Percentiles rank a stretch among this genome's conserved stretches.
phyloP scores from a whole-genome alignment of 2,329 filamentous ascomycete genomes.

The Aspergillus awamori region DNA sequence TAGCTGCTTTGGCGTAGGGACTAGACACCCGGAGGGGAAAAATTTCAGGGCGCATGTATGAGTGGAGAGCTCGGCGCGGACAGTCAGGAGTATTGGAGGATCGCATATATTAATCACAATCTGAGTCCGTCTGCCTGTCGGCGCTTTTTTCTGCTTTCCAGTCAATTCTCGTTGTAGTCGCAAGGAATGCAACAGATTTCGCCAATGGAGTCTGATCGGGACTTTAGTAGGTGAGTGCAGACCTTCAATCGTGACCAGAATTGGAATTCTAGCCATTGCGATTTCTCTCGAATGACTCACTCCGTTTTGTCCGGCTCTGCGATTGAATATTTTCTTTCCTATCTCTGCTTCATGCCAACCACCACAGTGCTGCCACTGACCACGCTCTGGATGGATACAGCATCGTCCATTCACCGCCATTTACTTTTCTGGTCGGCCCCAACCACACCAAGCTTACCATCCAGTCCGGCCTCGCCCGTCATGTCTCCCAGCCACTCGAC shows the following conservation, averaged over 20 bases:
- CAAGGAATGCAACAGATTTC: not conserved
- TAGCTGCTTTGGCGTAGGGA: slow-evolving; percentile 16
- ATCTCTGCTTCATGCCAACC: slow-evolving; percentile 14
- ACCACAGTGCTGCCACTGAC: slow-evolving; percentile 23
- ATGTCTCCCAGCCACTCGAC: slow-evolving; percentile 48
- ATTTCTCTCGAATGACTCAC: slow-evolving; percentile 4
- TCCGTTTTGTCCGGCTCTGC: not conserved
- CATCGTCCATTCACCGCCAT: slow-evolving; percentile 48
- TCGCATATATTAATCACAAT: slow-evolving; percentile 4
- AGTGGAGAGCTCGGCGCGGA: not conserved
- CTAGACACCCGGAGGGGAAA: not conserved
- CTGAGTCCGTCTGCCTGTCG: not conserved
- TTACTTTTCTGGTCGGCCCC: slow-evolving; percentile 52
- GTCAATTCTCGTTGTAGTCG: not conserved
- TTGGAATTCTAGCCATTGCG: not conserved
- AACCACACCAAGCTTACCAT: slow-evolving; percentile 51
- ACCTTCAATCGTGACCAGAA: not conserved
- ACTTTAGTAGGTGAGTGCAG: slow-evolving; percentile 20
- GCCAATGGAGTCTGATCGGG: slow-evolving; percentile 19
- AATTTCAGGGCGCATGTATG: not conserved
- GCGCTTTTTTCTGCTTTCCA: not conserved
- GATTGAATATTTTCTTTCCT: not conserved
- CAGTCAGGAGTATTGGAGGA: not conserved
- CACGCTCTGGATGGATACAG: slow-evolving; percentile 32
- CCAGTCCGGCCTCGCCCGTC: slow-evolving; percentile 48